A percentile compares a stretch with the other conserved stretches of the same genome.
phyloP scores from a whole-genome alignment of 169 alveolate genomes.

The Cryptosporidium tyzzeri region DNA sequence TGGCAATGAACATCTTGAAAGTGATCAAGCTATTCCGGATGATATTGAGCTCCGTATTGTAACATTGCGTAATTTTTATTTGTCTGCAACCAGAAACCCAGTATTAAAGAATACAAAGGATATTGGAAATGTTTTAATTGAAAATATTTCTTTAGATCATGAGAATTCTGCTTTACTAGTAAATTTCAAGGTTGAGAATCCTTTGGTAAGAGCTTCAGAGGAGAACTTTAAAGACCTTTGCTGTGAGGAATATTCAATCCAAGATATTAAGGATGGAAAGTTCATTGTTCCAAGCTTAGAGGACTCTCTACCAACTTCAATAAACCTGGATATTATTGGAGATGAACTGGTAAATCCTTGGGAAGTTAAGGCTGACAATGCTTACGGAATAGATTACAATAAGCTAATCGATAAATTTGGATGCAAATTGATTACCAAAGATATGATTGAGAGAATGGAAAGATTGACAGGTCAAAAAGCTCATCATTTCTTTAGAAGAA shows the following conservation, averaged over 20 bases:
- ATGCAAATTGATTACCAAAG: constrained; percentile 88
- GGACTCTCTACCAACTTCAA: constrained; percentile 37
- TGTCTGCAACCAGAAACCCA: constrained; percentile 58
- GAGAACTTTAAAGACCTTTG: constrained; percentile 3
- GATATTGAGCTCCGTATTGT: constrained; percentile 35
- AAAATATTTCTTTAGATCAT: background rate
- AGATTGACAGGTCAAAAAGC: constrained; percentile 80
- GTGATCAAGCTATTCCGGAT: background rate
- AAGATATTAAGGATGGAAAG: constrained; percentile 30
- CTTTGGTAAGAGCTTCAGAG: background rate
- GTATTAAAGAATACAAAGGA: constrained; percentile 29
- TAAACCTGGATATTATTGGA: constrained; percentile 45
- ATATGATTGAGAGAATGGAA: constrained; percentile 87
- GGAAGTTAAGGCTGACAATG: constrained; percentile 74
- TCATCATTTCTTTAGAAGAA: constrained; percentile 90
- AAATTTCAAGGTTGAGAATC: constrained; percentile 25
- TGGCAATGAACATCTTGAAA: constrained; percentile 50
- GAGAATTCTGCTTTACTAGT: background rate
- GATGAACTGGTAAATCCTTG: constrained; percentile 78
- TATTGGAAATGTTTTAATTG: constrained; percentile 14
- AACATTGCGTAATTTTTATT: constrained; percentile 11
- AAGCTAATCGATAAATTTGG: constrained; percentile 95
- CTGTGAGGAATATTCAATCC: constrained; percentile 33
- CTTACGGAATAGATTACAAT: constrained; percentile 91
- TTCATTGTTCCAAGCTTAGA: constrained; percentile 33